phyloP scores from a whole-genome alignment of 23 red algal genomes.

The Gracilaria gracilis region DNA sequence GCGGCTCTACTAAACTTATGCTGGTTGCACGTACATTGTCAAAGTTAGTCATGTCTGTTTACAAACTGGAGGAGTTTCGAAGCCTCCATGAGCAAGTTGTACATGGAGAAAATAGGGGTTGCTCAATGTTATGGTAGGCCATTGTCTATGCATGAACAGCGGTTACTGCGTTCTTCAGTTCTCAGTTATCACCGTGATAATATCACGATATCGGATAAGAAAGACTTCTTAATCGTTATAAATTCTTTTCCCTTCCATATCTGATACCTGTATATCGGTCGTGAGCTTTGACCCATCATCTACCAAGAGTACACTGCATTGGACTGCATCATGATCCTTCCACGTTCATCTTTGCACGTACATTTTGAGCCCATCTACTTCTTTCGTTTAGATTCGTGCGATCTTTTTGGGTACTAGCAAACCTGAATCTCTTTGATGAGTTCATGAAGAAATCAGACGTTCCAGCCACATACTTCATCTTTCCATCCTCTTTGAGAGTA shows the following conservation, averaged over 20 bases:
- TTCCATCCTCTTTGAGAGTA: constrained; percentile 25
- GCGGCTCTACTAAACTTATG: no score
- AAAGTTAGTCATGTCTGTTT: constrained; percentile 33
- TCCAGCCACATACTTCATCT: background rate
- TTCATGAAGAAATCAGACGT: constrained; percentile 27
- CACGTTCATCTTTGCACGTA: background rate
- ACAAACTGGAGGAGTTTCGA: background rate
- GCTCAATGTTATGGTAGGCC: constrained; percentile 4
- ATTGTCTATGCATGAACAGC: background rate
- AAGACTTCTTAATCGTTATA: no score
- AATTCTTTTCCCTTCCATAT: background rate
- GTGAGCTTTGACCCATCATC: background rate
- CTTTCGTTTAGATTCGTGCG: background rate
- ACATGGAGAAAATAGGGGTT: background rate
- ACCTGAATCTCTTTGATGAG: background rate
- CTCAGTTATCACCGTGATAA: background rate
- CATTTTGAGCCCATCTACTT: background rate
- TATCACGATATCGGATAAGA: background rate
- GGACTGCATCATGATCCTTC: background rate
- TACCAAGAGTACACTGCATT: no score
- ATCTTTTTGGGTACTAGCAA: background rate
- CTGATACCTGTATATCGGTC: background rate
- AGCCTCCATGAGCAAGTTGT: background rate
- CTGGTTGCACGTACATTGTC: background rate
- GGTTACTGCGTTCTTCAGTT: background rate